phyloP scores from a whole-genome alignment of 2,329 filamentous ascomycete genomes.

The Aspergillus costaricaensis region DNA sequence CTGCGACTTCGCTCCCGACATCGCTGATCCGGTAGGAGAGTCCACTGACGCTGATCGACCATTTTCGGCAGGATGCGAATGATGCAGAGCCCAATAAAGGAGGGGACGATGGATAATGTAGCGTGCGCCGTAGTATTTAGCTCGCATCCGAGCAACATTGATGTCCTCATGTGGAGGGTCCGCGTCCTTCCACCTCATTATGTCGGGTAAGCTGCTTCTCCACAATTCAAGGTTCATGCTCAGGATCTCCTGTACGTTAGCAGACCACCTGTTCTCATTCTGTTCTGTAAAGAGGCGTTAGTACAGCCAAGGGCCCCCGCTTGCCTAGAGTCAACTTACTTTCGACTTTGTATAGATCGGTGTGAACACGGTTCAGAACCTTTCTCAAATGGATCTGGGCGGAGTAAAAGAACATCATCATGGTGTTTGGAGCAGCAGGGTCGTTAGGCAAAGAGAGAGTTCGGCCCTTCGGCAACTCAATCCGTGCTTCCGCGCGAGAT shows the following conservation, averaged over 20 bases:
- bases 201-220: slow-evolving; percentile 52
- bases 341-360: slow-evolving; percentile 54
- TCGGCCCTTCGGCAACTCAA: slow-evolving; percentile 42
- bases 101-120: slow-evolving; percentile 89
- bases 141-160: slow-evolving; percentile 78
- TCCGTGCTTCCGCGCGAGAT: slow-evolving; percentile 54
- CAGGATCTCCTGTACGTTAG: slow-evolving; percentile 43
- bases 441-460: slow-evolving; percentile 36
- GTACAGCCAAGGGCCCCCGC: not conserved
- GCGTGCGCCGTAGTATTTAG: slow-evolving; percentile 90
- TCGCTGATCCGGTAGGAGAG: slow-evolving; percentile 35
- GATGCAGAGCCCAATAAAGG: slow-evolving; percentile 61
- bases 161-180: slow-evolving; percentile 75
- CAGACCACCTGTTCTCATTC: slow-evolving; percentile 39
- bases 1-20: slow-evolving; percentile 33
- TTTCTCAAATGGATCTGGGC: slow-evolving; percentile 64
- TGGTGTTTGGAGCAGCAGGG: slow-evolving; percentile 36
- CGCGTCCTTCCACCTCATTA: slow-evolving; percentile 64
- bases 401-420: slow-evolving; percentile 60
- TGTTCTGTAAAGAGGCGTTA: slow-evolving; percentile 20
- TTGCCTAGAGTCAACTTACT: slow-evolving; percentile 23
- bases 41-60: slow-evolving; percentile 27
- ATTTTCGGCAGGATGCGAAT: slow-evolving; percentile 44
- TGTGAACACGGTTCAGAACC: slow-evolving; percentile 58
- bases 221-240: slow-evolving; percentile 56